A percentile compares a stretch with the other conserved stretches of the same genome.
These are phyloP conservation scores for Scytalidium sp. DNA, from an alignment of 2,329 filamentous ascomycete species.

Conservation along the genomic window DNA sequence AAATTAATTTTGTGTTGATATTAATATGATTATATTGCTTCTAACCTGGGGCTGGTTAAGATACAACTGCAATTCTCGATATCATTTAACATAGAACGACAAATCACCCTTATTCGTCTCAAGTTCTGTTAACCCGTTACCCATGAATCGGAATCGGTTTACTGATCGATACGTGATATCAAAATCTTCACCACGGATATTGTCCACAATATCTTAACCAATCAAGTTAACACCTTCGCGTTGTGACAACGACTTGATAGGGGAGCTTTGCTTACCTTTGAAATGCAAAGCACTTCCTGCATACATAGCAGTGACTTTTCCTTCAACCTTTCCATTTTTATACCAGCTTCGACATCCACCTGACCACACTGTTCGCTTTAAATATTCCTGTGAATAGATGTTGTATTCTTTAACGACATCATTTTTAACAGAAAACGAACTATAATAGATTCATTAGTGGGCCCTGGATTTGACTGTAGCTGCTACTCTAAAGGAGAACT, in stretches of 20 bases:
- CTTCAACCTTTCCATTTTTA: constrained; percentile 2
- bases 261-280: constrained; percentile 9
- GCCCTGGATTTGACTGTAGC: constrained; percentile 21
- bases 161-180: constrained; percentile 39
- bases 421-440: constrained; percentile 30
- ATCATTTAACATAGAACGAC: constrained; percentile 27
- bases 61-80: too few relatives aligned
- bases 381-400: constrained; percentile 43
- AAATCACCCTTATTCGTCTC: constrained; percentile 25
- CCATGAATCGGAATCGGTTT: constrained; percentile 48
- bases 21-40: too few relatives aligned
- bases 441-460: background rate
- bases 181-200: constrained; percentile 45
- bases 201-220: constrained; percentile 27
- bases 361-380: constrained; percentile 49
- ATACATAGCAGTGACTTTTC: constrained; percentile 2
- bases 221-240: background rate
- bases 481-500: constrained; percentile 25
- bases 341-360: constrained; percentile 23
- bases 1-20: too few relatives aligned
- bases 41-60: too few relatives aligned
- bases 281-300: constrained; percentile 11
- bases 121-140: constrained; percentile 39
- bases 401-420: constrained; percentile 46
- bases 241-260: background rate